Conservation (phyloP, 192 early-diverging fungal genomes). For the Ambispora gerdemannii region DNA sequence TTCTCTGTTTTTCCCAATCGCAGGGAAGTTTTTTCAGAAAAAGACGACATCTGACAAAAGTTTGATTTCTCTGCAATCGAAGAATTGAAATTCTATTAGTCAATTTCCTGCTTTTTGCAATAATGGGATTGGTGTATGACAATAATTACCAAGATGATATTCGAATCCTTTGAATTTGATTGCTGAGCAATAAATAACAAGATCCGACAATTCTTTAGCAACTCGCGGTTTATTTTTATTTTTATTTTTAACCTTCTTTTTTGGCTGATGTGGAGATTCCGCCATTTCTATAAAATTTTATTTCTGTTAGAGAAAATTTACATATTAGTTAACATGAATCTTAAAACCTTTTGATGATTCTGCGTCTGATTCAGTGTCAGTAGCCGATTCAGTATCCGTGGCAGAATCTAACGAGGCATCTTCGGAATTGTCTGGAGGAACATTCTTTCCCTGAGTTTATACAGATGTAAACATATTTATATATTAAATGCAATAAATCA, state of each 20-base stretch:
- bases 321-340: neutral
- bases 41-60: conserved; percentile 59
- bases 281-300: neutral
- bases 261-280: neutral
- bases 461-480: too few species aligned
- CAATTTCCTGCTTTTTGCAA: neutral
- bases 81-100: too few species aligned
- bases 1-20: conserved; percentile 50
- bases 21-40: conserved; percentile 66
- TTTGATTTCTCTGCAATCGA: neutral
- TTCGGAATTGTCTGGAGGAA: neutral
- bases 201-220: conserved; percentile 54
- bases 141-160: conserved; percentile 48
- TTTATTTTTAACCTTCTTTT: conserved; percentile 31
- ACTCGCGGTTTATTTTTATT: conserved; percentile 42
- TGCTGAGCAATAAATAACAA: conserved; percentile 62
- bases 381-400: conserved; percentile 34
- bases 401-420: conserved; percentile 18
- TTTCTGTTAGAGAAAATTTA: neutral
- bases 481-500: too few species aligned
- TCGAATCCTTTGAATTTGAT: conserved; percentile 58
- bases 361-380: conserved; percentile 43
- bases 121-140: conserved; percentile 32
- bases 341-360: conserved; percentile 33
- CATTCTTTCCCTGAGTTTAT: conserved; percentile 26